Evolutionary conservation across 2,329 filamentous ascomycete genomes (phyloP).

Genomic region (Didymella keratinophila): DNA sequence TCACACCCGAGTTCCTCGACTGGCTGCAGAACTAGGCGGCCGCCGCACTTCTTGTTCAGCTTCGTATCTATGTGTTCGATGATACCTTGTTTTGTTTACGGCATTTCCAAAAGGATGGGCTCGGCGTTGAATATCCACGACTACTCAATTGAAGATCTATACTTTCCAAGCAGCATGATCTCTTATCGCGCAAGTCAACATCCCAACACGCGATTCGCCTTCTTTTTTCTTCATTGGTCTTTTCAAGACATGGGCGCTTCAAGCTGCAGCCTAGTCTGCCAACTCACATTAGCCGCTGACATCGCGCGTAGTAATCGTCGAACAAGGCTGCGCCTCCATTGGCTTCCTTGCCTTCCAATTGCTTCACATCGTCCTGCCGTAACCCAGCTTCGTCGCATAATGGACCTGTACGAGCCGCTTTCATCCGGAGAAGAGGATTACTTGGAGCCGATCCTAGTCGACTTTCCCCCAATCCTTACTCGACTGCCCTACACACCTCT

Average conservation of each 20-base stretch:
- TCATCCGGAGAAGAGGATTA: not conserved
- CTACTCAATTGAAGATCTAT: conserved; percentile 13
- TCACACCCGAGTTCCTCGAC: conserved; percentile 79
- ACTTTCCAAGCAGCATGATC: not conserved
- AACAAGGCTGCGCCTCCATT: not conserved
- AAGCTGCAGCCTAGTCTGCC: not conserved
- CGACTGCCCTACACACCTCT: not conserved
- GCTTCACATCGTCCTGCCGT: not conserved
- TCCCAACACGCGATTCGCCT: not conserved
- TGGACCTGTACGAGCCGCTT: not conserved
- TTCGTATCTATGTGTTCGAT: conserved; percentile 2
- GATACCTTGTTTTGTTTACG: conserved; percentile 15
- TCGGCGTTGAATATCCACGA: conserved; percentile 20
- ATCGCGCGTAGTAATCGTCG: not conserved
- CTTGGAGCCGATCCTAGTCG: not conserved
- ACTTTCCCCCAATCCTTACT: not conserved
- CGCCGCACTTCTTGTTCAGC: not conserved
- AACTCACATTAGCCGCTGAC: not conserved
- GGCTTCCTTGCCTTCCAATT: not conserved
- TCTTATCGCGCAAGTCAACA: not conserved
- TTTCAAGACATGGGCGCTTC: not conserved
- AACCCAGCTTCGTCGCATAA: no score
- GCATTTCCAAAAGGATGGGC: conserved; percentile 16
- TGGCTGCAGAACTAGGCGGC: conserved; percentile 59
- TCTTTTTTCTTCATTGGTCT: not conserved